These are phyloP conservation scores for Chernovozyma aurita DNA, from an alignment of 1,139 yeast genomes.

Conservation along the genomic window DNA sequence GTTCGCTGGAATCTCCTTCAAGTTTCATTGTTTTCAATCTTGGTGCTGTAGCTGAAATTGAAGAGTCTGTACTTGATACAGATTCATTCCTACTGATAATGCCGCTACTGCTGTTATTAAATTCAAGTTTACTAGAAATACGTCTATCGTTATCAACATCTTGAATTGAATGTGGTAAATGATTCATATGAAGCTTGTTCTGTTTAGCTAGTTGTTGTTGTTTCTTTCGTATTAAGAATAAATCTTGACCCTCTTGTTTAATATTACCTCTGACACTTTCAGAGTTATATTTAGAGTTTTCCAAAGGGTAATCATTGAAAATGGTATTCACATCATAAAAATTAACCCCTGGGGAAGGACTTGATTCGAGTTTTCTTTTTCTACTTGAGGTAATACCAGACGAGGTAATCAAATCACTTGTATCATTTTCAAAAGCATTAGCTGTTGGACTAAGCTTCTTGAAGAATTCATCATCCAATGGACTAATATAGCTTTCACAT, in stretches of 20 bases:
- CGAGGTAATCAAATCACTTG: background rate
- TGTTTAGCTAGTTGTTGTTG: background rate
- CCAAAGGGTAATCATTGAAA: constrained; percentile 5
- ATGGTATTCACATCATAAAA: constrained; percentile 5
- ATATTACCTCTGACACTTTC: background rate
- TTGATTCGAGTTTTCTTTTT: constrained; percentile 10
- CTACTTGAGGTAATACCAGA: constrained; percentile 4
- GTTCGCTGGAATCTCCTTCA: constrained; percentile 3
- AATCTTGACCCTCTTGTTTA: constrained; percentile 1
- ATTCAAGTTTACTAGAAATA: too few species aligned
- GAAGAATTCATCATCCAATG: constrained; percentile 60
- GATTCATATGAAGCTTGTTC: background rate
- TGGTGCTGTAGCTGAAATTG: background rate
- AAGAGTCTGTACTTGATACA: background rate
- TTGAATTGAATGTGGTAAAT: background rate
- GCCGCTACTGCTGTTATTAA: background rate
- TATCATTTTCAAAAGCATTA: background rate
- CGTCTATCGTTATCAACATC: background rate
- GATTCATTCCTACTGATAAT: constrained; percentile 1
- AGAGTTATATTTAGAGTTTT: constrained; percentile 3
- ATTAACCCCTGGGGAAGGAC: constrained; percentile 3
- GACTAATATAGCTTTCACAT: constrained; percentile 25
- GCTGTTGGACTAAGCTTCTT: constrained; percentile 27
- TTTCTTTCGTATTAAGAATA: background rate
- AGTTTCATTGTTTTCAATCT: constrained; percentile 1